These are phyloP conservation scores for Populus davidiana DNA, from an alignment of 345 rosid species.

Conservation along the genomic window DNA sequence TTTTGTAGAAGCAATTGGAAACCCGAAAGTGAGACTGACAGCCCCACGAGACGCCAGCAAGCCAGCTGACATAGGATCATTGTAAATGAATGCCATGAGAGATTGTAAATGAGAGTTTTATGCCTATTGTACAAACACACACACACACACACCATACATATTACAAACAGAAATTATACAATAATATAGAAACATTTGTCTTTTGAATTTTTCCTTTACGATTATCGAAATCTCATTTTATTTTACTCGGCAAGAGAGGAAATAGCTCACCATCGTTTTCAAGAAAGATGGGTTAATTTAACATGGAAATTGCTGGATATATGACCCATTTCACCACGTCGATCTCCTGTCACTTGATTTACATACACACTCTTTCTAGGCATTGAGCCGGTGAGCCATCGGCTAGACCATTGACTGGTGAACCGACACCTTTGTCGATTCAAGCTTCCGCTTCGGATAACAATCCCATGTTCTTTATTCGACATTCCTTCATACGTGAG, in stretches of 20 bases:
- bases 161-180: not conserved
- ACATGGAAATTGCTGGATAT: too few relatives aligned
- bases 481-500: too few relatives aligned
- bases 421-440: too few relatives aligned
- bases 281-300: too few relatives aligned
- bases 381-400: too few relatives aligned
- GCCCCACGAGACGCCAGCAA: not conserved
- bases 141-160: not conserved
- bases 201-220: not conserved
- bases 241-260: not conserved
- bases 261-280: too few relatives aligned
- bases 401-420: too few relatives aligned
- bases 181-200: not conserved
- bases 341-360: too few relatives aligned
- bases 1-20: not conserved
- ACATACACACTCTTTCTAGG: too few relatives aligned
- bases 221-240: not conserved
- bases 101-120: not conserved
- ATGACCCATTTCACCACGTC: too few relatives aligned
- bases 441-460: too few relatives aligned
- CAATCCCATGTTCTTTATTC: too few relatives aligned
- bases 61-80: not conserved
- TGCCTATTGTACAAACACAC: not conserved
- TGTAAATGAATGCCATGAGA: not conserved
- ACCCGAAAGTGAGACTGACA: not conserved